Evolutionary conservation across 2,329 filamentous ascomycete genomes (phyloP).

Genomic region (Dothistroma septosporum): DNA sequence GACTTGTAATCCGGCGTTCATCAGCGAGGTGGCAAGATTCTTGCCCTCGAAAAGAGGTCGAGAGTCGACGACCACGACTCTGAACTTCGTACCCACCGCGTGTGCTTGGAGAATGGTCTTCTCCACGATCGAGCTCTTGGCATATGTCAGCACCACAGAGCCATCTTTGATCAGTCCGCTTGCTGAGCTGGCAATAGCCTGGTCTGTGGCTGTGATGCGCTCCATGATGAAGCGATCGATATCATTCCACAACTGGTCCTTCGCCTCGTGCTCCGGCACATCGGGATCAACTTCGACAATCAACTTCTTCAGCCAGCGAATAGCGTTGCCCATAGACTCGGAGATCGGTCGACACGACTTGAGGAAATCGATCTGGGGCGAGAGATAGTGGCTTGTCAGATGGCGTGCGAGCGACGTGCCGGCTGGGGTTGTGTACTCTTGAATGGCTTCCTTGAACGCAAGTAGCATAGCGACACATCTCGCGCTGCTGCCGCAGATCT

Average conservation of each 20-base stretch:
- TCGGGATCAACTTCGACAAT: slow-evolving; percentile 89
- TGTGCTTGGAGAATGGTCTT: slow-evolving; percentile 72
- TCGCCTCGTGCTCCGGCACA: slow-evolving; percentile 74
- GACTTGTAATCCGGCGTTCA: slow-evolving; percentile 66
- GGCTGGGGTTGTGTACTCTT: slow-evolving; percentile 83
- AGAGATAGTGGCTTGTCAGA: slow-evolving; percentile 84
- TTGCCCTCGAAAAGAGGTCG: slow-evolving; percentile 67
- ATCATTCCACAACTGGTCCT: slow-evolving; percentile 68
- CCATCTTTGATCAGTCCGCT: slow-evolving; percentile 71
- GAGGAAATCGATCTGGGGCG: slow-evolving; percentile 92
- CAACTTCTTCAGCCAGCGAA: slow-evolving; percentile 87
- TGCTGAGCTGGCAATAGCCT: slow-evolving; percentile 75
- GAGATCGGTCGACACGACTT: slow-evolving; percentile 92
- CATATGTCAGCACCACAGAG: slow-evolving; percentile 82
- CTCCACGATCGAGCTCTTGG: slow-evolving; percentile 80
- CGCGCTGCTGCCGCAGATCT: slow-evolving; percentile 82
- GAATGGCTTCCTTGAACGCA: slow-evolving; percentile 89
- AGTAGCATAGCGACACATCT: slow-evolving; percentile 81
- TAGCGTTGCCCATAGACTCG: slow-evolving; percentile 95
- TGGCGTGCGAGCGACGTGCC: slow-evolving; percentile 83
- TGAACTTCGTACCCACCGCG: slow-evolving; percentile 67
- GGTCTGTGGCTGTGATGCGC: slow-evolving; percentile 79
- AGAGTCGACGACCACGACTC: slow-evolving; percentile 78
- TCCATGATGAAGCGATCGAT: slow-evolving; percentile 91
- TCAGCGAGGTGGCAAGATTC: slow-evolving; percentile 67